A percentile compares a stretch with the other conserved stretches of the same genome.
phyloP scores from a whole-genome alignment of 2,329 filamentous ascomycete species.

The Cladosporium sp. region DNA sequence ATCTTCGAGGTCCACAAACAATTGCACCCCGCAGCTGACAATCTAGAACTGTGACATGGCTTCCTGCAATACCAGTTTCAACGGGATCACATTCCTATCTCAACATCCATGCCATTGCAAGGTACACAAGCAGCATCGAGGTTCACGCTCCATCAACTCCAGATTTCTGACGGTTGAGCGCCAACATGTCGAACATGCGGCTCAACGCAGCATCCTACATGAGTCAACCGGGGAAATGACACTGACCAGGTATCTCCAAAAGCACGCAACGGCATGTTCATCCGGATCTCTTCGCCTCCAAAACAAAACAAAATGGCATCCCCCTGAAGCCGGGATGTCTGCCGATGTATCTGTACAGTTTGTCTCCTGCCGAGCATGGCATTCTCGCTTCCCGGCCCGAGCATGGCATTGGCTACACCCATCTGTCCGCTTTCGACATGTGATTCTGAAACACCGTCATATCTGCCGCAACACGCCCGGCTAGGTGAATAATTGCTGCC shows the following conservation, averaged over 20 bases:
- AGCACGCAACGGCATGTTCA: background rate
- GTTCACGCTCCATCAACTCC: background rate
- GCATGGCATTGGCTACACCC: conserved; percentile 3
- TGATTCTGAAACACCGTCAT: conserved; percentile 4
- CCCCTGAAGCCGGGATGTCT: conserved; percentile 7
- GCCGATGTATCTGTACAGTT: conserved; percentile 1
- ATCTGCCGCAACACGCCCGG: background rate
- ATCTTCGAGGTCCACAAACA: background rate
- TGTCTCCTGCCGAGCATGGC: conserved; percentile 2
- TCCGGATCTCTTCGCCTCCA: background rate
- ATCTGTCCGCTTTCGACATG: background rate
- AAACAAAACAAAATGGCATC: background rate
- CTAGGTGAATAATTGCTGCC: background rate
- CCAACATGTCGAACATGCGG: background rate
- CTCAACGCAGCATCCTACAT: background rate
- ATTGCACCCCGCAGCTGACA: conserved; percentile 5
- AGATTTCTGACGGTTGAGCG: background rate
- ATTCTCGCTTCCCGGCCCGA: background rate
- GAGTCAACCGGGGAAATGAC: background rate
- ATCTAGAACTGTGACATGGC: background rate
- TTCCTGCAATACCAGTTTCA: background rate
- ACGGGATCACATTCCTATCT: background rate
- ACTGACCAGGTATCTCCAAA: background rate
- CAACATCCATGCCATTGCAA: background rate
- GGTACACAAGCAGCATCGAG: background rate